Conservation (phyloP, 1,284 basidiomycete species). For the Rhodotorula sp. region DNA sequence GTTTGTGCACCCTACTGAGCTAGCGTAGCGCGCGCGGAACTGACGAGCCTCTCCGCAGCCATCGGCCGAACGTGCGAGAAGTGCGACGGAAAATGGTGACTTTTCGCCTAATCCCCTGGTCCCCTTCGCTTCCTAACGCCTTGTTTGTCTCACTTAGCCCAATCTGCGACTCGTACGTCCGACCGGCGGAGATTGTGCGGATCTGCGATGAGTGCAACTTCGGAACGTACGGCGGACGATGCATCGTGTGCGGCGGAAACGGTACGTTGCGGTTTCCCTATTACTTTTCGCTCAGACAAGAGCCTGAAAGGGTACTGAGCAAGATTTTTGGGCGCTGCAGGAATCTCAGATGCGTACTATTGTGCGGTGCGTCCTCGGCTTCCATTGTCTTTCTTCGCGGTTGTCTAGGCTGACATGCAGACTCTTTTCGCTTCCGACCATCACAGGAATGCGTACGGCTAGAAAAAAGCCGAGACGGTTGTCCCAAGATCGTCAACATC, state of each 20-base stretch:
- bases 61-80: constrained; percentile 98
- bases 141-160: too few species aligned
- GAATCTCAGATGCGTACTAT: constrained; percentile 96
- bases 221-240: constrained; percentile 92
- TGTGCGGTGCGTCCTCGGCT: constrained; percentile 63
- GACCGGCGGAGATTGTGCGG: constrained; percentile 93
- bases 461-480: constrained; percentile 97
- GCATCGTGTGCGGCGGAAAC: constrained; percentile 93
- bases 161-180: constrained; percentile 98
- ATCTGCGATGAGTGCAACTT: constrained; percentile 99
- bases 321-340: constrained; percentile 51
- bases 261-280: constrained; percentile 57
- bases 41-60: constrained; percentile 55
- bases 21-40: background rate
- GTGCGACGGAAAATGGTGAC: constrained; percentile 97
- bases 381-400: background rate
- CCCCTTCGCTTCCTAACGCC: background rate
- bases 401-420: too few species aligned
- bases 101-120: constrained; percentile 11
- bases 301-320: background rate
- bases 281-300: background rate
- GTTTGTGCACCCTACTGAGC: background rate
- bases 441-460: constrained; percentile 70
- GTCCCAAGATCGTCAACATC: constrained; percentile 96
- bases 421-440: background rate